A percentile compares a stretch with the other conserved stretches of the same genome.
These are phyloP conservation scores for Juglanconis oblonga DNA, from an alignment of 2,329 filamentous ascomycete species.

Conservation along the genomic window DNA sequence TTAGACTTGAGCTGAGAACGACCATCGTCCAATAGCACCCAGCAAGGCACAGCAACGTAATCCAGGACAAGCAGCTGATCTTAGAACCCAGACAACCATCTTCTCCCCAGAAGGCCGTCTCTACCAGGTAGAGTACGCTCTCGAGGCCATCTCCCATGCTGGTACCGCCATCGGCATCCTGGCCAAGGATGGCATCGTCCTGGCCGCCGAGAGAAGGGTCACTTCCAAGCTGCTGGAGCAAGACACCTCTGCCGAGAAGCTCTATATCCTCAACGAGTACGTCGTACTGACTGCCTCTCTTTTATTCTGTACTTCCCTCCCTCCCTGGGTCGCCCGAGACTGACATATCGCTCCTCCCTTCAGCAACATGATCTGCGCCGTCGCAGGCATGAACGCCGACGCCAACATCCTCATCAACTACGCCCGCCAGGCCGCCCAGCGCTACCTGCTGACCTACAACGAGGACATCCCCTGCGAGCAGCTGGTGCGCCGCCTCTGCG, in stretches of 20 bases:
- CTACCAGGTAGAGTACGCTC: slow-evolving; percentile 98
- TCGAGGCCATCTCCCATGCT: slow-evolving; percentile 97
- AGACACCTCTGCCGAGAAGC: slow-evolving; percentile 99
- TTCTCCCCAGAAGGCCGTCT: slow-evolving; percentile 98
- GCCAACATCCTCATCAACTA: slow-evolving; percentile 99
- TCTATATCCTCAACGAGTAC: slow-evolving; percentile 98
- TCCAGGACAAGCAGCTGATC: slow-evolving; percentile 15
- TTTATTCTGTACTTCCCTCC: not conserved
- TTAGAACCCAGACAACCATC: slow-evolving; percentile 77
- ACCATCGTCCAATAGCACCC: not conserved
- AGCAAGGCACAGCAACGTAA: not conserved
- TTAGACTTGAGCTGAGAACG: not conserved
- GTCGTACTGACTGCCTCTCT: slow-evolving; percentile 27
- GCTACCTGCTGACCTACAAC: slow-evolving; percentile 98
- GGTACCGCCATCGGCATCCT: slow-evolving; percentile 96
- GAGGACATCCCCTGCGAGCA: slow-evolving; percentile 99
- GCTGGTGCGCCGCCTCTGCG: slow-evolving; percentile 91
- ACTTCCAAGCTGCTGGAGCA: slow-evolving; percentile 99
- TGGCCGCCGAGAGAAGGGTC: slow-evolving; percentile 97
- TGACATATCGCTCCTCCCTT: slow-evolving; percentile 8
- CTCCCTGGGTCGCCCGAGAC: slow-evolving; percentile 2
- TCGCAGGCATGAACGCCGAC: slow-evolving; percentile 98
- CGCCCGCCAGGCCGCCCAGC: slow-evolving; percentile 92
- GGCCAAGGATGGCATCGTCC: slow-evolving; percentile 96
- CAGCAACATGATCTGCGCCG: slow-evolving; percentile 99